Conservation (phyloP, 352 stramenopile genomes). For the Globisporangium ultimum region DNA sequence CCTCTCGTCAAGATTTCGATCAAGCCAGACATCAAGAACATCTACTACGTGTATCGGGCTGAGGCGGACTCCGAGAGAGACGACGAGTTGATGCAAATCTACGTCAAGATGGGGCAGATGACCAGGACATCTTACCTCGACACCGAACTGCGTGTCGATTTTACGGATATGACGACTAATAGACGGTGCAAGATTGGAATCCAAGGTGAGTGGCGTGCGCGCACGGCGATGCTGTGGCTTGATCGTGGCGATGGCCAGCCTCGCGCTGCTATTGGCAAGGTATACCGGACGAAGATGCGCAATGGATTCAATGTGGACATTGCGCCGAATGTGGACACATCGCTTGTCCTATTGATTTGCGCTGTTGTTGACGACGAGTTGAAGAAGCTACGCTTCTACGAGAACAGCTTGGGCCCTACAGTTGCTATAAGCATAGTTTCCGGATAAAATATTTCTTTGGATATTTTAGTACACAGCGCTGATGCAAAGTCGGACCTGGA, state of each 20-base stretch:
- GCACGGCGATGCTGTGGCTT: constrained; percentile 8
- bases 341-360: background rate
- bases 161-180: constrained; percentile 6
- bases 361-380: constrained; percentile 2
- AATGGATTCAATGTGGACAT: constrained; percentile 4
- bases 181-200: constrained; percentile 6
- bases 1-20: constrained; percentile 1
- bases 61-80: background rate
- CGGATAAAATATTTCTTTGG: too few relatives aligned
- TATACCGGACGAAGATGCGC: constrained; percentile 1
- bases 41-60: constrained; percentile 3
- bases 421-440: too few relatives aligned
- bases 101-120: constrained; percentile 1
- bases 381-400: too few relatives aligned
- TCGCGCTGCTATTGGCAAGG: background rate
- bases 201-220: constrained; percentile 5
- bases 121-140: constrained; percentile 3
- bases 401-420: too few relatives aligned
- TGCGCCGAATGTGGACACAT: background rate
- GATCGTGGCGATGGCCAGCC: background rate
- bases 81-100: constrained; percentile 5
- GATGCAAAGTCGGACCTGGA: too few relatives aligned
- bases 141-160: constrained; percentile 7
- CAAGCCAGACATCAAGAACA: constrained; percentile 1
- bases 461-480: too few relatives aligned